Base-by-base conservation (phyloP, 768 basidiomycete species). In the Leucosporidium scottii region DNA sequence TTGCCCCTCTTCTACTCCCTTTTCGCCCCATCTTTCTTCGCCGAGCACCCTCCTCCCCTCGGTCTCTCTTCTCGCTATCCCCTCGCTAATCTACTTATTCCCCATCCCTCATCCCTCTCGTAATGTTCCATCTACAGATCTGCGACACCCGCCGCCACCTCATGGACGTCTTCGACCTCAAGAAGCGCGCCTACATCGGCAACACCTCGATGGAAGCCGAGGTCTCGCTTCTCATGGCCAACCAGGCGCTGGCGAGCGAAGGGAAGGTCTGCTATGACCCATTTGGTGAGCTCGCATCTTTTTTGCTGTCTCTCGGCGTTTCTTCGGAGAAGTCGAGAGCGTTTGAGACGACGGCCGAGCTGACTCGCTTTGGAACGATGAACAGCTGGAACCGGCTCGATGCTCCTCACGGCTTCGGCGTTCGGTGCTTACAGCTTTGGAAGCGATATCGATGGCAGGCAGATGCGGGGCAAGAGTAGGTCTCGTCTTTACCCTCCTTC, bases 151-250 rank as follows among this genome's bases (percentile, higher is more conserved):
- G 65, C 0, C 85, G 94, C 8, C 75, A 80, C 4, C 81, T 93
- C 44, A 82, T 91, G 58, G 78, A 80, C 58, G 83, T 80, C 62
- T 94, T 91, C 68, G 87, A 90, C 68, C 88, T 99, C 59, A 98
- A 96, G 78, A 90, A 91, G 73, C 84, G 96, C 13, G 80, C 81
- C 20, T 98, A 89, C 75, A 97, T 86, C 77, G 96, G 96, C 4
- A 99, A 93, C 72, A 99, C 96, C 0, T 90, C 90, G 74, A 99
- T 99, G 96, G 93, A 96, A 73, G 86, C 94, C 0, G 93, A 97
- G 77, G 87, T 97, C 58, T 93, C 92, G 2, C 80, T 99, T 55
- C 79, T 98, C 31, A 98, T 98, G 93, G 91, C 93, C 13, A 94
- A 94, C 74, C 96, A 99, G 78, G 86, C 93, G 0, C 80, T 94